Evolutionary conservation across 192 early-diverging fungal species (phyloP), one percentile per base, ranked within the genome.

Genomic region (Pecoramyces ruminantium): DNA sequence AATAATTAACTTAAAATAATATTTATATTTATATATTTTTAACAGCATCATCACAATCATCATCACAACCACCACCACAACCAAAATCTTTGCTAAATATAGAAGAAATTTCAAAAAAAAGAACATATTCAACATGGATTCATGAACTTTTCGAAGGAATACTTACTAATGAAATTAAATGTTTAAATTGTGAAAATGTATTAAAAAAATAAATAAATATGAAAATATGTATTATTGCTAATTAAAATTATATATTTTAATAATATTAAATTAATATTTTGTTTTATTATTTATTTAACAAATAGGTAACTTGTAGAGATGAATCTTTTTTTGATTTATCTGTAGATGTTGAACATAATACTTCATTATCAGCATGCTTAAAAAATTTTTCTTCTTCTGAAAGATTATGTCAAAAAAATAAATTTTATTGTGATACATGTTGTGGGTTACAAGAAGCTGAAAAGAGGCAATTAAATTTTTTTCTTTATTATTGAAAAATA

Each of bases 391-490:
- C 96, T n/a, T 94, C 92, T 14, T 93, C 94, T 77, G 98, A 99
- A 86, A 94, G 94, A 78, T 85, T 99, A 28, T 95, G 96, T 83
- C 93, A 96, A 81, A 95, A 97, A 84, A 93, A 99, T 88, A 99
- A 99, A 86, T 99, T 96, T 83, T 97, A 94, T 86, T 99, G 98
- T 84, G 97, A 98, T 86, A 90, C 87, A 29, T 99, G 98, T 83
- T 91, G 90, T 82, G 94, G 95, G 13, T 86, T 98, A 79, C 98
- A 99, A 85, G 98, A 99, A 83, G 98, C 98, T 29, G 96, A 99
- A 86, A 93, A 94, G 81, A 90, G 90, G 92, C 92, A 82, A n/a
- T n/a, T n/a, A n/a, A n/a, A n/a, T n/a, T n/a, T n/a, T n/a, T n/a
- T n/a, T n/a, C n/a, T n/a, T n/a, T n/a, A n/a, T n/a, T n/a, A n/a